Evolutionary conservation across 1,284 basidiomycete genomes (phyloP), one percentile per base, ranked within the genome.

Genomic region (Ceratobasidium sp.): DNA sequence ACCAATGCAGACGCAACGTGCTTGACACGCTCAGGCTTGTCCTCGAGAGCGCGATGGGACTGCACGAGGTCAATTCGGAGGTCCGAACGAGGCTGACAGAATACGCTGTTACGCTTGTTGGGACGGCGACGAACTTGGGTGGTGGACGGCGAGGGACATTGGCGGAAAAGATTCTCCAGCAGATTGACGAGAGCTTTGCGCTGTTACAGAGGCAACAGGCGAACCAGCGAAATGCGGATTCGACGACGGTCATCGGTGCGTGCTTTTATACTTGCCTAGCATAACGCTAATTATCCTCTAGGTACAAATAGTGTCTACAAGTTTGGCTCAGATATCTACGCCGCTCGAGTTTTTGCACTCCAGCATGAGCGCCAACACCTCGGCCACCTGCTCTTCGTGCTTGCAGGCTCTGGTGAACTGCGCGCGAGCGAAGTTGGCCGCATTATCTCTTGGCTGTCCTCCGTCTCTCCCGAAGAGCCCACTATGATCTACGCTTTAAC

Each of bases 401-500:
- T 93, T 70, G 85, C 88, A 23, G 86, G 89, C n/a, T 82, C 90
- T 28, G 91, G 90, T 0, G 86, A 85, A 75, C 81, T 93, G 50
- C 82, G 85, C 1, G 81, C 87, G 0, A 81, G 81, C 69, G 91
- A 93, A 76, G 80, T 93, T 32, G 86, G 87, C 74, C 81, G 81
- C 58, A 81, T 90, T 47, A 81, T 91, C 21, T 88, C 91, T 67
- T 92, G 91, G 90, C 83, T 93, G 7, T 46, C 75, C 5, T 18
- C 49, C 1, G 82, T 86, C 13, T 87, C 89, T 73, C 84, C 88
- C 14, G 86, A 86, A 66, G 90, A 94, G 74, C 80, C 88, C 23
- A 86, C 93, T 82, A 86, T 87, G 1, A 87, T 87, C 80, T 93
- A 95, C 80, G 79, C 94, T 72, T 86, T 96, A 66, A 85, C 89